Evolutionary conservation across 345 rosid genomes (phyloP).

Genomic region (Eucalyptus cladocalyx): DNA sequence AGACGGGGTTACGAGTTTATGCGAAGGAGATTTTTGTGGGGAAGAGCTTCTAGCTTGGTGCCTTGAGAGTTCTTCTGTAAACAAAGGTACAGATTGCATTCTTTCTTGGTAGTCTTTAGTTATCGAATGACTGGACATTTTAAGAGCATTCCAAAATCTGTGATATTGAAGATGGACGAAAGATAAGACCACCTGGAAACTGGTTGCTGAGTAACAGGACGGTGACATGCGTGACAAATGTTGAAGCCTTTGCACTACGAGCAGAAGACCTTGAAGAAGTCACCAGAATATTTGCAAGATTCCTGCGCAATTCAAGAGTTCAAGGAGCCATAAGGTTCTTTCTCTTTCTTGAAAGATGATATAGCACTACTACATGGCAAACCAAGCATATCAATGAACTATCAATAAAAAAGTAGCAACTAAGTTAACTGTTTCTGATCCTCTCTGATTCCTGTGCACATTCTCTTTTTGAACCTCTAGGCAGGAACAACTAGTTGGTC

Average conservation of each 20-base stretch:
- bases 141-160: background rate
- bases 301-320: constrained; percentile 46
- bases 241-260: constrained; percentile 74
- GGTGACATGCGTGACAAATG: constrained; percentile 57
- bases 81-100: constrained; percentile 24
- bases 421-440: background rate
- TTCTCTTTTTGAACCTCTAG: background rate
- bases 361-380: background rate
- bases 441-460: background rate
- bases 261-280: constrained; percentile 88
- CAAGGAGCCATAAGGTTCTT: constrained; percentile 79
- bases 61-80: constrained; percentile 62
- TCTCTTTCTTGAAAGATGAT: background rate
- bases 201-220: constrained; percentile 41
- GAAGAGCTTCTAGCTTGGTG: constrained; percentile 92
- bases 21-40: constrained; percentile 69
- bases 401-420: background rate
- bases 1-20: constrained; percentile 28
- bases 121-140: background rate
- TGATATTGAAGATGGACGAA: constrained; percentile 35
- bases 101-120: background rate
- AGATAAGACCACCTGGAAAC: constrained; percentile 27
- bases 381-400: background rate
- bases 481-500: background rate
- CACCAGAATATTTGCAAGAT: constrained; percentile 52